Evolutionary conservation across 140 eudicot genomes (phyloP), one percentile per base, ranked within the genome.

Genomic region (Oenanthe javanica): DNA sequence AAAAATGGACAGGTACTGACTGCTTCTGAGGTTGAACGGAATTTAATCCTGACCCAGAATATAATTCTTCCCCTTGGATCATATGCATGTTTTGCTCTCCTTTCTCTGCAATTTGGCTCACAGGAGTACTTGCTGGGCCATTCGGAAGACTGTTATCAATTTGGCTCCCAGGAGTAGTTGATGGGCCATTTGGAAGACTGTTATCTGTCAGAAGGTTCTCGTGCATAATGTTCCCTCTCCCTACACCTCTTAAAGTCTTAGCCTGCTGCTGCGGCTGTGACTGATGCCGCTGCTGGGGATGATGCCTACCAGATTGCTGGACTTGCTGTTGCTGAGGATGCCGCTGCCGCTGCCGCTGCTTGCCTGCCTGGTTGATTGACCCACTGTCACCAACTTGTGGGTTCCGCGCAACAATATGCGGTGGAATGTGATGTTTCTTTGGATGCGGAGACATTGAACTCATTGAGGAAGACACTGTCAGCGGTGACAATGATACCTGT

Each of bases 191-290:
- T 21, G 77, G 45, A 40, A 87, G 80, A 77, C n/a, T 67, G 74
- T 31, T 36, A 67, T 93, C 96, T n/a, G 77, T 73, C 10, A 92
- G 85, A 77, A 77, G 85, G 83, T 87, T 89, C 83, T 87, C 97
- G 80, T 91, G 89, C 84, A 83, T 80, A 81, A 81, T 25, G 82
- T 87, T 87, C 72, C 91, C 93, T 84, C 91, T 89, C 55, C 91
- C 98, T 55, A 86, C 96, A 84, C 89, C 94, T 82, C 89, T 89
- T 59, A 80, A 59, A 85, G 81, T 81, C 78, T 90, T 87, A 81
- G 85, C 86, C 77, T 82, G 88, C 79, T 87, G 92, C 81, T 87
- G 96, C 46, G 82, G 42, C 52, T 83, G 88, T 57, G 81, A 5
- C 75, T 81, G 96, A 54, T 84, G 90, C 46, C 86, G 78, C 49